Percentiles rank a stretch among this genome's conserved stretches.
Conservation (phyloP, 768 basidiomycete species). For the Boletus edulis region DNA sequence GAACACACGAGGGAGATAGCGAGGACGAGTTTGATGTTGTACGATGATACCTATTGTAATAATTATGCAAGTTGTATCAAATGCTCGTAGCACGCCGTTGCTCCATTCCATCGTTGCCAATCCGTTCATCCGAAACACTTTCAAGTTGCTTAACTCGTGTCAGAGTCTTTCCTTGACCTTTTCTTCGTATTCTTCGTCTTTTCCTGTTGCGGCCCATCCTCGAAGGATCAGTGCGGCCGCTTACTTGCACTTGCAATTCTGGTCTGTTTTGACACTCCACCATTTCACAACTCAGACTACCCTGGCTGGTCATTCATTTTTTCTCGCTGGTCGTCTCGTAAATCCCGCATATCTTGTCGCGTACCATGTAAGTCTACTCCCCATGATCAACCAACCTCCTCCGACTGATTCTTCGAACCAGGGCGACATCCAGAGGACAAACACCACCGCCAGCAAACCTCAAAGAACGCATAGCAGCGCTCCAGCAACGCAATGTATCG, state of each 20-base stretch:
- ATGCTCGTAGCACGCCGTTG: not conserved
- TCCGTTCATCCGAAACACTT: no score
- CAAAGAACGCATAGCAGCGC: conserved; percentile 82
- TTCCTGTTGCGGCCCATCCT: conserved; percentile 1
- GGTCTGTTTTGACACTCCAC: conserved; percentile 8
- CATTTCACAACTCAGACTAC: conserved; percentile 9
- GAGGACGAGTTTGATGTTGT: conserved; percentile 1
- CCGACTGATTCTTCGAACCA: conserved; percentile 20
- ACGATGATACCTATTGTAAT: not conserved
- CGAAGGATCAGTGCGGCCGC: conserved; percentile 9
- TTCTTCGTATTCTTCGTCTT: not conserved
- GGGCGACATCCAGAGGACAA: conserved; percentile 27
- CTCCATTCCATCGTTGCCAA: no score
- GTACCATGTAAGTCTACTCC: conserved; percentile 22
- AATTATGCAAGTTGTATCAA: not conserved
- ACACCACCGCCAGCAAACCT: conserved; percentile 47
- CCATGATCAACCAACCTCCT: not conserved
- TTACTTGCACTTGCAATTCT: conserved; percentile 3
- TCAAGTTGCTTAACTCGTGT: no score
- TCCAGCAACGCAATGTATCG: conserved; percentile 35
- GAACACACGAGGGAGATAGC: conserved; percentile 24
- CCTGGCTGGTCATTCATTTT: conserved; percentile 22
- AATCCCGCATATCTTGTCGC: not conserved
- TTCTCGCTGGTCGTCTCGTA: conserved; percentile 22
- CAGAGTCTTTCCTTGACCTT: not conserved